Evolutionary conservation across 75 land plant genomes (phyloP).

Genomic region (Pinus taeda): DNA sequence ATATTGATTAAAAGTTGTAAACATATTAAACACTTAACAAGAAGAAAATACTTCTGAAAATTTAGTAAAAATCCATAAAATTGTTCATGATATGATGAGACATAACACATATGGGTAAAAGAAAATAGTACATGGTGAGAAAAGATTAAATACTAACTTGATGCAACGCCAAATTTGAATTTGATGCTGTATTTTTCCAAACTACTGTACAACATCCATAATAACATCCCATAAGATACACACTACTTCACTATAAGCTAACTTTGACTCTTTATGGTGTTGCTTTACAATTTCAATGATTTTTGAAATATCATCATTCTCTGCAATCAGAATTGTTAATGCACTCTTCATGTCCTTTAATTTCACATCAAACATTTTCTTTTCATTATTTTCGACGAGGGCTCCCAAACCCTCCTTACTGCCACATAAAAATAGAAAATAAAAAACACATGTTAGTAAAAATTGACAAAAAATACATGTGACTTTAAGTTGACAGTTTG

Average conservation of each 20-base stretch:
- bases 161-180: slow-evolving; percentile 83
- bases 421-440: slow-evolving; percentile 2
- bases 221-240: slow-evolving; percentile 88
- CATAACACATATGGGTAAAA: too few species aligned
- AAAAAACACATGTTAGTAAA: too few species aligned
- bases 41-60: too few species aligned
- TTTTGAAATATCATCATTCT: slow-evolving; percentile 74
- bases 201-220: slow-evolving; percentile 96
- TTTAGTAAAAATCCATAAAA: too few species aligned
- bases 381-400: slow-evolving; percentile 84
- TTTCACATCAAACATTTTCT: slow-evolving; percentile 93
- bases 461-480: too few species aligned
- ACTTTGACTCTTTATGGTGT: slow-evolving; percentile 69
- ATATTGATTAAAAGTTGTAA: too few species aligned
- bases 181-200: slow-evolving; percentile 97
- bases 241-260: slow-evolving; percentile 90
- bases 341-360: slow-evolving; percentile 83
- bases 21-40: too few species aligned
- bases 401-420: slow-evolving; percentile 78
- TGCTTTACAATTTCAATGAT: slow-evolving; percentile 54
- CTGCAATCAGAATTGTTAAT: slow-evolving; percentile 62
- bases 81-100: too few species aligned
- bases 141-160: slow-evolving; percentile 43
- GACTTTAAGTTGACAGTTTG: too few species aligned
- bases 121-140: too few species aligned